Evolutionary conservation across 176 grass and related monocot species (phyloP).

Genomic region (Carex cristatella): DNA sequence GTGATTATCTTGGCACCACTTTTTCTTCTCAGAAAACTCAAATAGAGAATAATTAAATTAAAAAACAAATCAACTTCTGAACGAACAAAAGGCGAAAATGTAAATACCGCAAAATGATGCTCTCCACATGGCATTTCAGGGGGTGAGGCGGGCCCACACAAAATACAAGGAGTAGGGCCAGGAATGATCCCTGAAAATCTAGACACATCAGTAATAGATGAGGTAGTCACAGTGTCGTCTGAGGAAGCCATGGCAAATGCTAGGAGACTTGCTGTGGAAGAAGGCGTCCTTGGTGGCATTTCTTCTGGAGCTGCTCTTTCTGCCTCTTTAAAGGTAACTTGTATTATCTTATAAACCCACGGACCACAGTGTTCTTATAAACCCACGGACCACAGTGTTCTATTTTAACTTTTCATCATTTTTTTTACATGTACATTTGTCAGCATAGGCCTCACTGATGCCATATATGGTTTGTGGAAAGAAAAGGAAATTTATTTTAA

Average conservation of each 20-base stretch:
- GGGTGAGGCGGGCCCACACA: conserved; percentile 46
- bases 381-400: neutral
- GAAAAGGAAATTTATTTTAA: neutral
- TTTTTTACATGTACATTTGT: neutral
- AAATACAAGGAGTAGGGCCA: conserved; percentile 72
- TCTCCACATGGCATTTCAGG: conserved; percentile 24
- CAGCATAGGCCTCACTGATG: neutral
- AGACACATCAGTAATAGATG: conserved; percentile 55
- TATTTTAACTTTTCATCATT: neutral
- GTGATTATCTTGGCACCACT: neutral
- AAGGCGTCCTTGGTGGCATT: conserved; percentile 81
- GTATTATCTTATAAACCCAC: neutral
- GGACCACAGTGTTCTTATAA: neutral
- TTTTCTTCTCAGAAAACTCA: neutral
- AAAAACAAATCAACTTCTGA: neutral
- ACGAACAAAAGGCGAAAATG: neutral
- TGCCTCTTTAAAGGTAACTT: conserved; percentile 59
- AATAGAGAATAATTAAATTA: neutral
- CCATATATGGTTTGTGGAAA: neutral
- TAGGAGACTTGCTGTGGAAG: conserved; percentile 73
- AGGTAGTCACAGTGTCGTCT: conserved; percentile 45
- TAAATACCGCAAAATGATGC: neutral
- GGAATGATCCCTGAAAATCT: conserved; percentile 54
- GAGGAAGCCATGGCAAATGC: conserved; percentile 69
- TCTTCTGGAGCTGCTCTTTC: conserved; percentile 78